These are phyloP conservation scores for Fusarium buxicola DNA, from an alignment of 2,329 filamentous ascomycete genomes.

Conservation along the genomic window DNA sequence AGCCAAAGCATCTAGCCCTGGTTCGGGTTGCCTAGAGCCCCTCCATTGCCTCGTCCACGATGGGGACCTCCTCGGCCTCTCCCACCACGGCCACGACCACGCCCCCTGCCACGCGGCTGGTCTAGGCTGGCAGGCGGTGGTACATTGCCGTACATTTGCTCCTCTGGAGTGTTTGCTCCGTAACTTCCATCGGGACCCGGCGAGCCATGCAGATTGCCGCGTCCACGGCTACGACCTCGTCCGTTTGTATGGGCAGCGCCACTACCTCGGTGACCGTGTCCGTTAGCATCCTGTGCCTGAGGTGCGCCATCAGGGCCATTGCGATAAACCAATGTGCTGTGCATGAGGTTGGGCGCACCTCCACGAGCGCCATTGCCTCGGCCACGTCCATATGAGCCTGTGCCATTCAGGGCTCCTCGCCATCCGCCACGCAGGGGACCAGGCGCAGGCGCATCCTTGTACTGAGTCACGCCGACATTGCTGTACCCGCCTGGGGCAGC, in stretches of 20 bases:
- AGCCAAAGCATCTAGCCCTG: constrained; percentile 37
- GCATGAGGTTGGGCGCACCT: constrained; percentile 58
- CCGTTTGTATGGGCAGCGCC: constrained; percentile 40
- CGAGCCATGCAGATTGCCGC: constrained; percentile 44
- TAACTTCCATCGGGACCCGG: constrained; percentile 33
- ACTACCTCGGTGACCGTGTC: constrained; percentile 39
- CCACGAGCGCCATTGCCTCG: constrained; percentile 53
- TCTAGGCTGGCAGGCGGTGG: constrained; percentile 71
- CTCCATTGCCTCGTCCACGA: constrained; percentile 50
- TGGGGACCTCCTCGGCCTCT: constrained; percentile 52
- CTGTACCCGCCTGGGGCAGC: constrained; percentile 64
- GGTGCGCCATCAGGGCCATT: constrained; percentile 49
- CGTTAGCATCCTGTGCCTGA: constrained; percentile 47
- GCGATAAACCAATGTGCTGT: constrained; percentile 66
- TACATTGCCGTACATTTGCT: constrained; percentile 63
- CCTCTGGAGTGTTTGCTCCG: constrained; percentile 27
- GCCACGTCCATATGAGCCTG: constrained; percentile 54
- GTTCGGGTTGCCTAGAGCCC: constrained; percentile 28
- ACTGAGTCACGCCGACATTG: constrained; percentile 71
- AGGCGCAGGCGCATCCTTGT: constrained; percentile 67
- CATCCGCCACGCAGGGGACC: constrained; percentile 67
- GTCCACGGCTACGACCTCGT: constrained; percentile 50
- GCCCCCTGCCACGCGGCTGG: constrained; percentile 54
- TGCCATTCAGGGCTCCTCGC: constrained; percentile 66
- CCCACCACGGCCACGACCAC: constrained; percentile 56